Evolutionary conservation across 2,329 filamentous ascomycete genomes (phyloP).

Genomic region (Diaporthe vaccinii): DNA sequence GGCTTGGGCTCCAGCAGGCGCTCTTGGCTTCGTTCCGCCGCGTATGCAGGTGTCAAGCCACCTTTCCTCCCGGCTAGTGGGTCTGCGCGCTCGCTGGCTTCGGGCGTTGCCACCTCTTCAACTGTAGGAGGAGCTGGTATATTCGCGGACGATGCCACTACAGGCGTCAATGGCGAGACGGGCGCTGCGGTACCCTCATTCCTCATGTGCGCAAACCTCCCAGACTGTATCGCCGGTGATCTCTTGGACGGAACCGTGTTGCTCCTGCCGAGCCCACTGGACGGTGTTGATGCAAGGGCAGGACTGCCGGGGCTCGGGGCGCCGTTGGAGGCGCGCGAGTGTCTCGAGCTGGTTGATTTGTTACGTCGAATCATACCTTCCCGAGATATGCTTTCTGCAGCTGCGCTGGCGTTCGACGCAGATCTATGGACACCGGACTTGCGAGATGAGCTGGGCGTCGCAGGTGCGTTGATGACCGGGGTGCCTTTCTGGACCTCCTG

Average conservation of each 20-base stretch:
- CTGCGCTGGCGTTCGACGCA: conserved; percentile 88
- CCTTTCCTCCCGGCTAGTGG: conserved; percentile 31
- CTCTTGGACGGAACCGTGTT: conserved; percentile 95
- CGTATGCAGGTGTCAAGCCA: conserved; percentile 32
- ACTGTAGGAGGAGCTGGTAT: conserved; percentile 59
- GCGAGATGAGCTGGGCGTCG: conserved; percentile 65
- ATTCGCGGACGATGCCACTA: conserved; percentile 60
- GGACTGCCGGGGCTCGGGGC: conserved; percentile 78
- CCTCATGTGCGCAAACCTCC: conserved; percentile 70
- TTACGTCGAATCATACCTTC: conserved; percentile 87
- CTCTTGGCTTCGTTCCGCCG: conserved; percentile 63
- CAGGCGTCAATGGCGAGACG: conserved; percentile 51
- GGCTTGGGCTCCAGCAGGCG: conserved; percentile 58
- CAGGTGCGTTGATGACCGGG: conserved; percentile 62
- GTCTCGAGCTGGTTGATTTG: conserved; percentile 91
- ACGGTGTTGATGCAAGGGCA: conserved; percentile 65
- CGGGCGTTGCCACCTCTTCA: conserved; percentile 51
- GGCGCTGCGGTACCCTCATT: conserved; percentile 49
- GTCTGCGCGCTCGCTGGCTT: conserved; percentile 43
- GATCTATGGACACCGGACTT: conserved; percentile 78
- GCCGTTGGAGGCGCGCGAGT: conserved; percentile 81
- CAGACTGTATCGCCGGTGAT: conserved; percentile 78
- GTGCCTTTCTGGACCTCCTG: conserved; percentile 79
- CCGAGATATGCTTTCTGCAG: conserved; percentile 86
- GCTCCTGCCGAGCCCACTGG: conserved; percentile 73